Percentiles rank a stretch among this genome's conserved stretches.
phyloP scores from a whole-genome alignment of 2,329 filamentous ascomycete genomes.

The Colletotrichum theobromicola region DNA sequence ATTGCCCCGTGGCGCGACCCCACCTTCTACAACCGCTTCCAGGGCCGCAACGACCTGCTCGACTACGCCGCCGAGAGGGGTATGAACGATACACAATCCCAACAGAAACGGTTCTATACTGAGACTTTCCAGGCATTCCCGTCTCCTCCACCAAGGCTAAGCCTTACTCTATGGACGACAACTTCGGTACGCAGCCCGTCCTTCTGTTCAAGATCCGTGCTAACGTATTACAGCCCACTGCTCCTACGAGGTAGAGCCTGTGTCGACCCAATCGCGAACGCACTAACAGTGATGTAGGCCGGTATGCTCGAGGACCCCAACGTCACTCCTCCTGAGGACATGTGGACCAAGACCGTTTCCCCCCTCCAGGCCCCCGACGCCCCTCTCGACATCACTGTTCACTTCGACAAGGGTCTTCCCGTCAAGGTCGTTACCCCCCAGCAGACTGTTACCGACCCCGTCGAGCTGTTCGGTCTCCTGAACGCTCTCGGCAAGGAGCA shows the following conservation, averaged over 20 bases:
- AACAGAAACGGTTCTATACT: background rate
- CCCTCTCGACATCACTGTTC: constrained; percentile 68
- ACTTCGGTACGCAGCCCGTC: background rate
- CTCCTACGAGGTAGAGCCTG: constrained; percentile 70
- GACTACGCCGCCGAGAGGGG: constrained; percentile 70
- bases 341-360: constrained; percentile 69
- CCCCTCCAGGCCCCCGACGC: constrained; percentile 68
- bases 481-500: constrained; percentile 69
- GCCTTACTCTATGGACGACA: constrained; percentile 48
- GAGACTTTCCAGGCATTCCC: constrained; percentile 56
- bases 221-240: constrained; percentile 72
- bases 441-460: constrained; percentile 64
- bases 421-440: constrained; percentile 64
- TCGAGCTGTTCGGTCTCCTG: constrained; percentile 68
- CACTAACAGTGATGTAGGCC: constrained; percentile 6
- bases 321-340: constrained; percentile 66
- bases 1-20: constrained; percentile 78
- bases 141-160: constrained; percentile 76
- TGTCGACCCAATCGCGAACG: constrained; percentile 58
- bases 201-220: too few relatives aligned
- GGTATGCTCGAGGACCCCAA: constrained; percentile 68
- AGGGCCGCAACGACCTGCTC: constrained; percentile 73
- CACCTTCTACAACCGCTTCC: constrained; percentile 73
- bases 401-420: constrained; percentile 72
- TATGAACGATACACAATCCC: background rate